These are phyloP conservation scores for Penicillium coprophilum DNA, from an alignment of 495 filamentous ascomycete species.

Conservation along the genomic window DNA sequence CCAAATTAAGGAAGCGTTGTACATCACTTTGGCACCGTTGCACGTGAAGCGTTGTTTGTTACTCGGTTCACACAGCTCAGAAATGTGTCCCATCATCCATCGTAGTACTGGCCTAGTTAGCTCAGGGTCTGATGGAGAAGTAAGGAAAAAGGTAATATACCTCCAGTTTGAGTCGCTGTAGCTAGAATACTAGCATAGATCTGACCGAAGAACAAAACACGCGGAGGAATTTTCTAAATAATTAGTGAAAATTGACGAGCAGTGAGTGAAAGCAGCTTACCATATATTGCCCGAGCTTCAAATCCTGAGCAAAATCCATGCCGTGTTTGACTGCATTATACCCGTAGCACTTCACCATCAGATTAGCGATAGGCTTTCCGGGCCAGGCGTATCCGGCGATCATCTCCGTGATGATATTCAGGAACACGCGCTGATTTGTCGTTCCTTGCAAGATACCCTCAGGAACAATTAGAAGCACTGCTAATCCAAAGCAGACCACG, in stretches of 20 bases:
- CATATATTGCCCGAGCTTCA: constrained; percentile 57
- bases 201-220: constrained; percentile 52
- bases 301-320: constrained; percentile 46
- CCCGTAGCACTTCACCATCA: constrained; percentile 83
- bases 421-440: constrained; percentile 60
- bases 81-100: constrained; percentile 50
- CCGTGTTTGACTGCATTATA: constrained; percentile 52
- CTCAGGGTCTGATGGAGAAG: no score
- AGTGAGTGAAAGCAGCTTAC: not conserved
- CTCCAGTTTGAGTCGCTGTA: constrained; percentile 29
- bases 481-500: constrained; percentile 60
- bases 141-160: no score
- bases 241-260: not conserved
- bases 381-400: constrained; percentile 77
- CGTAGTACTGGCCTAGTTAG: constrained; percentile 38
- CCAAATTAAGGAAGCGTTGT: constrained; percentile 47
- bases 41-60: constrained; percentile 51
- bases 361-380: constrained; percentile 78
- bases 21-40: constrained; percentile 52
- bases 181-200: constrained; percentile 50
- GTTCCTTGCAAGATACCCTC: constrained; percentile 84
- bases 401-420: constrained; percentile 74
- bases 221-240: constrained; percentile 49
- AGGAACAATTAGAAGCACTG: constrained; percentile 71
- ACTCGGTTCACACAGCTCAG: constrained; percentile 36